Percentiles rank a stretch among this genome's conserved stretches.
Conservation (phyloP, 169 alveolate genomes). For the Plasmodium gonderi region DNA sequence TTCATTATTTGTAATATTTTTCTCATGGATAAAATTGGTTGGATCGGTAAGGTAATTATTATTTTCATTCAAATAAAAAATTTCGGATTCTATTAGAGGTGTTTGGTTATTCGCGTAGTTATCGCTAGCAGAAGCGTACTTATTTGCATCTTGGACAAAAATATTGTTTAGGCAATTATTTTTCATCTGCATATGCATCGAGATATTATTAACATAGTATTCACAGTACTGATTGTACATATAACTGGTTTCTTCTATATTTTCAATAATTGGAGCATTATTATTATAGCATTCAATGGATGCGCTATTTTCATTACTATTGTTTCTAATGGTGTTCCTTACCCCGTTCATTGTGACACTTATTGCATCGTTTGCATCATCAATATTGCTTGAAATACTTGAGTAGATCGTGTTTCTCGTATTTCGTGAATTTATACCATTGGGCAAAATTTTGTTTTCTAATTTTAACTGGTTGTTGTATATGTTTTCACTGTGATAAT, state of each 20-base stretch:
- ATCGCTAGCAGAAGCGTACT: conserved; percentile 34
- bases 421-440: background rate
- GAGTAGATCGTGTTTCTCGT: background rate
- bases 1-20: conserved; percentile 3
- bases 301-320: background rate
- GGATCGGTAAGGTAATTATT: conserved; percentile 39
- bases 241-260: conserved; percentile 15
- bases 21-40: conserved; percentile 13
- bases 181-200: conserved; percentile 16
- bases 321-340: background rate
- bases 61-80: conserved; percentile 33
- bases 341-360: background rate
- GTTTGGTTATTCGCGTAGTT: conserved; percentile 28
- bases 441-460: background rate
- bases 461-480: background rate
- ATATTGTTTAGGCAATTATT: conserved; percentile 20
- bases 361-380: background rate
- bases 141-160: conserved; percentile 30
- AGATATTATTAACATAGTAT: conserved; percentile 9
- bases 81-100: conserved; percentile 6
- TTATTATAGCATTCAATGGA: too few relatives aligned
- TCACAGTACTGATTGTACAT: conserved; percentile 47
- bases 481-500: background rate
- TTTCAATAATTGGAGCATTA: background rate
- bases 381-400: background rate